phyloP scores from a whole-genome alignment of 2,329 filamentous ascomycete species.

The Pyricularia sp. region DNA sequence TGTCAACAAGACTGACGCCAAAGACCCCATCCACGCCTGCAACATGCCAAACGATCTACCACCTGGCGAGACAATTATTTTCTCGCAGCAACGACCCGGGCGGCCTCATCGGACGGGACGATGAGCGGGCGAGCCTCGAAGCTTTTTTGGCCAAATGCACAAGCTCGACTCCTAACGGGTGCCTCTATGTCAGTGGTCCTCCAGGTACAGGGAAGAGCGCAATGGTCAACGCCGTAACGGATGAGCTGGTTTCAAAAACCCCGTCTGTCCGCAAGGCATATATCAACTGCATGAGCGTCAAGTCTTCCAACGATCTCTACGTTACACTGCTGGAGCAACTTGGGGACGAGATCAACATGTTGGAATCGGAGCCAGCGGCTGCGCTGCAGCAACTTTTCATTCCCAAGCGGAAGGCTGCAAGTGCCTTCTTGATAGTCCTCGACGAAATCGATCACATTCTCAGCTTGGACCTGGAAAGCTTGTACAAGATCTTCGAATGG shows the following conservation, averaged over 20 bases:
- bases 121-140: constrained; percentile 54
- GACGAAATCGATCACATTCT: constrained; percentile 95
- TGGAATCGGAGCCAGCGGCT: constrained; percentile 58
- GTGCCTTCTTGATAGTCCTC: constrained; percentile 70
- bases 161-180: constrained; percentile 57
- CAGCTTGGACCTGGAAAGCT: constrained; percentile 75
- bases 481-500: constrained; percentile 97
- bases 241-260: constrained; percentile 41
- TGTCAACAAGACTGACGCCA: constrained; percentile 70
- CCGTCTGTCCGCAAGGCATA: constrained; percentile 59
- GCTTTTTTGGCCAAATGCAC: constrained; percentile 60
- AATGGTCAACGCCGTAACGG: constrained; percentile 72
- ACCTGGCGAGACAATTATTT: constrained; percentile 79
- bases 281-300: constrained; percentile 96
- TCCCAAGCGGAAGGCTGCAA: constrained; percentile 48
- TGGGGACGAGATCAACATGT: constrained; percentile 41
- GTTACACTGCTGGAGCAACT: constrained; percentile 65
- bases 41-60: constrained; percentile 68
- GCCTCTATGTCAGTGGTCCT: constrained; percentile 89
- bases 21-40: constrained; percentile 64
- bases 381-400: constrained; percentile 64
- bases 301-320: constrained; percentile 79
- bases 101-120: constrained; percentile 68
- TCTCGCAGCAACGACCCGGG: constrained; percentile 67
- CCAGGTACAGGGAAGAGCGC: constrained; percentile 97